These are phyloP conservation scores for Colletotrichum higginsianum DNA, from an alignment of 2,329 filamentous ascomycete species.

Conservation along the genomic window DNA sequence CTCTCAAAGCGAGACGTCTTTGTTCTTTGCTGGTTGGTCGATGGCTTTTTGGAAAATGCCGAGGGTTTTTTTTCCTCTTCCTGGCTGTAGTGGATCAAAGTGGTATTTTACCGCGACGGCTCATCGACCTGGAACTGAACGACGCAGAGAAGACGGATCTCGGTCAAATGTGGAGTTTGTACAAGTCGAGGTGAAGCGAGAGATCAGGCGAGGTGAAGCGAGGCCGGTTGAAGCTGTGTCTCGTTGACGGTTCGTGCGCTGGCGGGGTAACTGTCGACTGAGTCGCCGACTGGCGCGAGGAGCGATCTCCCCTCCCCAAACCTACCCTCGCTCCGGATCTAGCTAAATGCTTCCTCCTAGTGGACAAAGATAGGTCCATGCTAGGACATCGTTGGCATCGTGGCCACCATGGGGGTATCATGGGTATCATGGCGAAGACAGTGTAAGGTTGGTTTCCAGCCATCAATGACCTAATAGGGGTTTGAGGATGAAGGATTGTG, in stretches of 20 bases:
- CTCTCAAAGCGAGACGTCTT: neutral
- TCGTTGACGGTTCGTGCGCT: slow-evolving; percentile 26
- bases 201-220: neutral
- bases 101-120: no score
- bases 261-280: slow-evolving; percentile 25
- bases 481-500: neutral
- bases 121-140: no score
- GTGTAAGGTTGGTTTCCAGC: neutral
- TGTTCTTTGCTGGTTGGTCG: neutral
- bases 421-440: neutral
- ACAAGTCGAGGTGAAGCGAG: neutral
- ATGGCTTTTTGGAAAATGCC: neutral
- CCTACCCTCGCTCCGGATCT: slow-evolving; percentile 27
- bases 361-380: slow-evolving; percentile 6
- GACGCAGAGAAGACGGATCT: neutral
- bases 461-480: neutral
- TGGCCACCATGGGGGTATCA: neutral
- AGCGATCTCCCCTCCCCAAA: no score
- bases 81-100: no score
- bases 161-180: neutral
- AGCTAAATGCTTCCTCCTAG: slow-evolving; percentile 18
- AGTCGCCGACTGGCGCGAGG: slow-evolving; percentile 31
- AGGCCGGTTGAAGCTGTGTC: slow-evolving; percentile 1
- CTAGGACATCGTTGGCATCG: neutral
- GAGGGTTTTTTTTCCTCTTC: no score